Evolutionary conservation across 2,329 filamentous ascomycete genomes (phyloP).

Genomic region (Pestalotiopsis sp.): DNA sequence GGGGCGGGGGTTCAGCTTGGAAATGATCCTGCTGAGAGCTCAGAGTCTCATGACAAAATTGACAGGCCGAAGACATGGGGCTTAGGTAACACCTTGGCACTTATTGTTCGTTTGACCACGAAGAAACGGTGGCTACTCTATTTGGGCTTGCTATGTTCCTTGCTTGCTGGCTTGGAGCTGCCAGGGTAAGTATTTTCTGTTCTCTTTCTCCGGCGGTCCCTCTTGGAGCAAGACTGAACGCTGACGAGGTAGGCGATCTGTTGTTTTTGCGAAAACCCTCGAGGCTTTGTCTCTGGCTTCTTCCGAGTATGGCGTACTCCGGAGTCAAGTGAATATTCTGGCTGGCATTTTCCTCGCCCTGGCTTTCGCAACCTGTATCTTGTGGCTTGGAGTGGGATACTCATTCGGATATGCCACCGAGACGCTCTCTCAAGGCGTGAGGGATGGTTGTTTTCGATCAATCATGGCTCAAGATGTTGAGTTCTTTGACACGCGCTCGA

Average conservation of each 20-base stretch:
- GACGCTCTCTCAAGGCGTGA: background rate
- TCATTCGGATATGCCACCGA: constrained; percentile 10
- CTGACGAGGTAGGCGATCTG: constrained; percentile 8
- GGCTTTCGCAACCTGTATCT: constrained; percentile 5
- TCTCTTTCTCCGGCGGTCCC: background rate
- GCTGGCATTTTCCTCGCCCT: constrained; percentile 12
- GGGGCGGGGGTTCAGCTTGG: too few relatives aligned
- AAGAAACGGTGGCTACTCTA: constrained; percentile 28
- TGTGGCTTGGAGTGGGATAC: constrained; percentile 10
- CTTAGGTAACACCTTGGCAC: constrained; percentile 6
- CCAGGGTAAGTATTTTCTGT: constrained; percentile 10
- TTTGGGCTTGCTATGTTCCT: constrained; percentile 12
- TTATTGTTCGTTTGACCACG: constrained; percentile 19
- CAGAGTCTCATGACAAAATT: background rate
- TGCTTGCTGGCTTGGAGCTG: constrained; percentile 13
- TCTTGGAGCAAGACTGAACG: background rate
- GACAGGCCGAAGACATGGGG: constrained; percentile 25
- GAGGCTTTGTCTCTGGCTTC: constrained; percentile 15
- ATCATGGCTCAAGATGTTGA: constrained; percentile 52
- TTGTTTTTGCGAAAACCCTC: constrained; percentile 14
- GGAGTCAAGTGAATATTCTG: constrained; percentile 12
- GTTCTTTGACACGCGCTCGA: constrained; percentile 60
- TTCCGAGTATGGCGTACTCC: constrained; percentile 20
- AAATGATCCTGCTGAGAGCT: too few relatives aligned
- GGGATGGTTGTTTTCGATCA: constrained; percentile 39